Conservation (phyloP, 2,329 filamentous ascomycete genomes). For the Fusarium brachygibbosum region DNA sequence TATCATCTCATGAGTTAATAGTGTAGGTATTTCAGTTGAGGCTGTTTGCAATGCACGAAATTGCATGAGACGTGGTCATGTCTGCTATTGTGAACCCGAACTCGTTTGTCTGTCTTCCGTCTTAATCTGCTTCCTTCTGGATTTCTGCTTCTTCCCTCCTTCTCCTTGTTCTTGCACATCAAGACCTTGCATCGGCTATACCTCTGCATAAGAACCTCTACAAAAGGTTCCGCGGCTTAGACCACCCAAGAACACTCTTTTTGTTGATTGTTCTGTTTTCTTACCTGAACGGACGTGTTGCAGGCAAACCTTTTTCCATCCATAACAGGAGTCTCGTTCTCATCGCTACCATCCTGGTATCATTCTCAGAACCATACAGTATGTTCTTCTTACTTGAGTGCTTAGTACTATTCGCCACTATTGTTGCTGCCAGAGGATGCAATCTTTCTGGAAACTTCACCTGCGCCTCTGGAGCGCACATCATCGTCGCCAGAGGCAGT, state of each 20-base stretch:
- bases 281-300: background rate
- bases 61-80: background rate
- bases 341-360: background rate
- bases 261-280: background rate
- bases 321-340: accelerated
- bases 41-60: background rate
- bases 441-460: background rate
- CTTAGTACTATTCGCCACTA: background rate
- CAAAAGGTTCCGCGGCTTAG: no score
- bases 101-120: background rate
- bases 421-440: slow-evolving; percentile 1
- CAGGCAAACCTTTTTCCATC: background rate
- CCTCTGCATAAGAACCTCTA: no score
- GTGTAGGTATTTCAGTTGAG: background rate
- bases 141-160: background rate
- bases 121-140: background rate
- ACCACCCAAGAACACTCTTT: background rate
- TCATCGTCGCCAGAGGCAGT: slow-evolving; percentile 43
- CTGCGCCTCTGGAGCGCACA: slow-evolving; percentile 37
- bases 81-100: background rate
- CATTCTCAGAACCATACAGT: background rate
- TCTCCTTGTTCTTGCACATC: background rate
- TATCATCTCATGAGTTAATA: background rate
- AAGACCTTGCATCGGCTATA: background rate
- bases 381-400: slow-evolving; percentile 23